These are phyloP conservation scores for Podospora didyma DNA, from an alignment of 495 filamentous ascomycete species.

Conservation along the genomic window DNA sequence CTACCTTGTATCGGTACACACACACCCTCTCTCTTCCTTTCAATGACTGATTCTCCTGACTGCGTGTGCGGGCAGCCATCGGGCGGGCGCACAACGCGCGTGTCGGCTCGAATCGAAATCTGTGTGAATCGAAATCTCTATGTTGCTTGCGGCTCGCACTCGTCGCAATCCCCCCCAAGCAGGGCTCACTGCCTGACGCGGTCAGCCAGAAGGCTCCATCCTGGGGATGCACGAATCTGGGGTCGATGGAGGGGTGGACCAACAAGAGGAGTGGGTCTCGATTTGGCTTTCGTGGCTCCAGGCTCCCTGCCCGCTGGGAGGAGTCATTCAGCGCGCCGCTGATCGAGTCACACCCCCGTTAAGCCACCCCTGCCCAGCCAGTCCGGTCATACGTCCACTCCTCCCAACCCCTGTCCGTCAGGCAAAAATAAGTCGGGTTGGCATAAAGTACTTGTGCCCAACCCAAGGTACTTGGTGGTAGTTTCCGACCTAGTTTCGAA, in stretches of 20 bases:
- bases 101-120: conserved; percentile 7
- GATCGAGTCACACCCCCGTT: conserved; percentile 21
- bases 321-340: conserved; percentile 22
- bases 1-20: too few species aligned
- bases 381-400: conserved; percentile 2
- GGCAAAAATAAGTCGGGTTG: conserved; percentile 20
- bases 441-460: conserved; percentile 24
- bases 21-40: neutral
- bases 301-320: conserved; percentile 8
- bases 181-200: conserved; percentile 4
- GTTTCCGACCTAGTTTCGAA: conserved; percentile 3
- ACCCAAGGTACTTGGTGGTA: conserved; percentile 17
- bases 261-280: neutral
- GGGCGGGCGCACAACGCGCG: conserved; percentile 20
- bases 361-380: conserved; percentile 7
- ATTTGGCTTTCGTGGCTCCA: conserved; percentile 4
- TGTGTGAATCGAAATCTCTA: conserved; percentile 1
- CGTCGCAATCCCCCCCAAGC: neutral
- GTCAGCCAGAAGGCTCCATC: neutral
- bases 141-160: conserved; percentile 6
- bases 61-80: too few species aligned
- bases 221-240: conserved; percentile 22
- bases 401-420: conserved; percentile 5
- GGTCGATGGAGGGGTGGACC: conserved; percentile 6
- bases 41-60: too few species aligned